Conservation (phyloP, 305 asterid species). For the Rubia balearica region DNA sequence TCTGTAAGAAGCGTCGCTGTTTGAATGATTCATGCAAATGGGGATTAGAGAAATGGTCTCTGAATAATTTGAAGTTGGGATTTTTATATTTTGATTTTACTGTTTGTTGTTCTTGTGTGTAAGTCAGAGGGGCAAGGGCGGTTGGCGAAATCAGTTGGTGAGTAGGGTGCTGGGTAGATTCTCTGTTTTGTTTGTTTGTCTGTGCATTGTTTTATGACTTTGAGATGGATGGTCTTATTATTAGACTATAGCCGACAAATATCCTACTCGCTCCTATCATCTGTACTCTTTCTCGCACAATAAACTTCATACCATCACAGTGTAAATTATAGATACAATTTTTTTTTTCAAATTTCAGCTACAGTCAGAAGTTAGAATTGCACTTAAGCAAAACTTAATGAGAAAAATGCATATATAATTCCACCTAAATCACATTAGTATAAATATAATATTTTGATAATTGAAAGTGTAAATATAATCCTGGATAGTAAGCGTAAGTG, state of each 20-base stretch:
- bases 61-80: conserved; percentile 10
- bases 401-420: too few relatives aligned
- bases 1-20: conserved; percentile 13
- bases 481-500: too few relatives aligned
- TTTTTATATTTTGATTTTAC: not conserved
- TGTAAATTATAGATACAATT: too few relatives aligned
- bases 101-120: not conserved
- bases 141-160: conserved; percentile 17
- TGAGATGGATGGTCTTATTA: conserved; percentile 10
- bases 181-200: conserved; percentile 15
- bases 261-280: too few relatives aligned
- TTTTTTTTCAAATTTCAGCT: too few relatives aligned
- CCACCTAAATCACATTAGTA: too few relatives aligned
- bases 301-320: too few relatives aligned
- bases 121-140: conserved; percentile 12
- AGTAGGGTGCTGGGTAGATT: conserved; percentile 20
- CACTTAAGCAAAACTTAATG: too few relatives aligned
- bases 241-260: not conserved
- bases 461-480: too few relatives aligned
- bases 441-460: too few relatives aligned
- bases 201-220: conserved; percentile 16
- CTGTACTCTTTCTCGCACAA: too few relatives aligned
- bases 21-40: conserved; percentile 20
- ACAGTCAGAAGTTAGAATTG: too few relatives aligned
- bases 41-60: not conserved